Evolutionary conservation across 2,329 filamentous ascomycete species (phyloP).

Genomic region (Diplodia seriata): DNA sequence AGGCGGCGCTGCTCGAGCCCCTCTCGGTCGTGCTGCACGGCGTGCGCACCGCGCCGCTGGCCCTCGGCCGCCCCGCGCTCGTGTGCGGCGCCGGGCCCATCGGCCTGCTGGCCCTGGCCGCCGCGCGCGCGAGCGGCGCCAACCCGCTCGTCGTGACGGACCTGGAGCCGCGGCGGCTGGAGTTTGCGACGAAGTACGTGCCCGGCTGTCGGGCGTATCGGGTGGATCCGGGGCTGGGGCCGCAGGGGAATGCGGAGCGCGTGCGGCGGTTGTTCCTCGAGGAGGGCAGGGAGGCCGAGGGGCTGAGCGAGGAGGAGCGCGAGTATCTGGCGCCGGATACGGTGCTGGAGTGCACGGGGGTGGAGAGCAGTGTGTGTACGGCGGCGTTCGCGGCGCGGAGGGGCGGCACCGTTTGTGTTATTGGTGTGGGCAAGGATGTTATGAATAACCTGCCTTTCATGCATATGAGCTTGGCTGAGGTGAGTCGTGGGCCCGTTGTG

Average conservation of each 20-base stretch:
- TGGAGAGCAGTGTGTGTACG: constrained; percentile 68
- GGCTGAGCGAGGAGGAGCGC: constrained; percentile 58
- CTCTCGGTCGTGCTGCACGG: constrained; percentile 68
- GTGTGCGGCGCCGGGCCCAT: constrained; percentile 71
- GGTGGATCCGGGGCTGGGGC: constrained; percentile 55
- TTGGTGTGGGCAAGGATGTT: constrained; percentile 66
- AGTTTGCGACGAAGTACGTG: constrained; percentile 65
- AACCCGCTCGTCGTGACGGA: constrained; percentile 71
- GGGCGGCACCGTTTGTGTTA: constrained; percentile 68
- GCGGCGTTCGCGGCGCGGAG: constrained; percentile 64
- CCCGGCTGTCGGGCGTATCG: constrained; percentile 63
- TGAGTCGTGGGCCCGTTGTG: constrained; percentile 37
- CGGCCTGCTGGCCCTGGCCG: constrained; percentile 67
- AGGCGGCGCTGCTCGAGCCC: constrained; percentile 70
- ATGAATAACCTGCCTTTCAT: constrained; percentile 73
- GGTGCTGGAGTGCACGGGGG: constrained; percentile 70
- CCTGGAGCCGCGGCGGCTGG: constrained; percentile 62
- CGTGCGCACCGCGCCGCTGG: constrained; percentile 61
- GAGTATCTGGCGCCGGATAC: constrained; percentile 54
- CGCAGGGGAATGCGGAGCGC: constrained; percentile 58
- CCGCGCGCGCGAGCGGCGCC: constrained; percentile 67
- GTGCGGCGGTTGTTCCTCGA: constrained; percentile 63
- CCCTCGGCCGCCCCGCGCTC: constrained; percentile 62
- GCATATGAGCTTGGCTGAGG: constrained; percentile 68
- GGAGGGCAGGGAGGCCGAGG: constrained; percentile 59